These are phyloP conservation scores for Suillus tomentosus DNA, from an alignment of 768 basidiomycete genomes.

Conservation along the genomic window DNA sequence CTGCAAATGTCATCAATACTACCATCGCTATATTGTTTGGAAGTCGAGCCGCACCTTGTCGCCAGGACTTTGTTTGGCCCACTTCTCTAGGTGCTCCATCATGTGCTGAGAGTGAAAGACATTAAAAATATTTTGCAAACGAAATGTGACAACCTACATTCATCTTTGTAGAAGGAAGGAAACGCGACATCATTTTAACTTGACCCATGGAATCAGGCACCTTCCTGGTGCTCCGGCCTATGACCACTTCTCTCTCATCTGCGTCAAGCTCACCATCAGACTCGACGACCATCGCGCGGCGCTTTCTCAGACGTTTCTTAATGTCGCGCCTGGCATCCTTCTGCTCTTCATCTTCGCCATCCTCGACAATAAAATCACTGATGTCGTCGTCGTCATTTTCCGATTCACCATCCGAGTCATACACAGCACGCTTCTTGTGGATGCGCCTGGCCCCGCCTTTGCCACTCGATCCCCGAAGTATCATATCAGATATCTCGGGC, in stretches of 20 bases:
- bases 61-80: conserved; percentile 49
- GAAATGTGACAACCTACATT: conserved; percentile 42
- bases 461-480: conserved; percentile 13
- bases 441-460: conserved; percentile 29
- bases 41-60: conserved; percentile 52
- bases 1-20: conserved; percentile 31
- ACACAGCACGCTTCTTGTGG: conserved; percentile 24
- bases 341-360: conserved; percentile 58
- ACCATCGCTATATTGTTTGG: not conserved
- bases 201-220: conserved; percentile 33
- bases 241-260: conserved; percentile 45
- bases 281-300: conserved; percentile 42
- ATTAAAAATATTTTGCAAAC: not conserved
- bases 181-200: conserved; percentile 51
- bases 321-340: conserved; percentile 43
- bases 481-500: conserved; percentile 27
- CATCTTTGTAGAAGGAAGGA: conserved; percentile 77
- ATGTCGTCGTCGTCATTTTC: conserved; percentile 43
- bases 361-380: conserved; percentile 54
- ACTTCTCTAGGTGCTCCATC: conserved; percentile 56
- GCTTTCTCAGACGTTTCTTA: conserved; percentile 41
- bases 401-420: conserved; percentile 26
- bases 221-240: conserved; percentile 35
- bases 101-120: conserved; percentile 44
- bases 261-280: conserved; percentile 45